Base-by-base conservation (phyloP, 192 early-diverging fungal genomes). In the Phlyctochytrium arcticum region DNA sequence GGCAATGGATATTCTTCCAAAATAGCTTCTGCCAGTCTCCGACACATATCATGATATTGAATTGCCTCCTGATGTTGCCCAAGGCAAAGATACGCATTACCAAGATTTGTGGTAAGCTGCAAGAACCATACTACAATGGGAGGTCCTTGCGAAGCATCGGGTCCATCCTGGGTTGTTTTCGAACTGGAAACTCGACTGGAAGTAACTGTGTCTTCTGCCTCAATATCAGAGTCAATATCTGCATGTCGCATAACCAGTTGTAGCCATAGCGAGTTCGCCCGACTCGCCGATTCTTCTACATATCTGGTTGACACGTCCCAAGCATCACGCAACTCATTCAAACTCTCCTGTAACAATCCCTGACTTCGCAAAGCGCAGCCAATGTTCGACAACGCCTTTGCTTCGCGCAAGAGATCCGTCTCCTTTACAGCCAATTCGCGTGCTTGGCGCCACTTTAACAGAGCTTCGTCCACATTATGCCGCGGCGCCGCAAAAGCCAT, bases 81-180 rank as follows among this genome's bases (percentile, higher is more conserved):
- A 2, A 76, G 51, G 49, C 67, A 55, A 54, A 66, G 79, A 37
- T 72, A 54, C 10, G 73, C 65, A 54, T 84, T 84, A 0, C 82
- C 82, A 19, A 76, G 60, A 42, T 80, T 84, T 0, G 77, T 81
- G n/a, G 66, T 62, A 6, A 84, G 65, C 57, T 81, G 70, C 42
- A 81, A 37, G 46, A 81, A 73, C 62, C 75, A 78, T 3, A 79
- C 70, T 0, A 81, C 76, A 49, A 84, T 80, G 17, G 82, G 78
- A 24, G 82, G 82, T 5, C 82, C 82, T 39, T 74, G 72, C 17
- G 73, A 72, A 5, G 61, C 32, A 57, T 75, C 71, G 15, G 8
- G 7, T 12, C 26, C 46, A 12, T 34, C 33, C 17, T 57, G 15
- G 0, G 26, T 19, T 15, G 50, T 21, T 26, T 24, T n/a, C 26